These are phyloP conservation scores for Trametes sp. DNA, from an alignment of 1,284 basidiomycete species.

Conservation along the genomic window DNA sequence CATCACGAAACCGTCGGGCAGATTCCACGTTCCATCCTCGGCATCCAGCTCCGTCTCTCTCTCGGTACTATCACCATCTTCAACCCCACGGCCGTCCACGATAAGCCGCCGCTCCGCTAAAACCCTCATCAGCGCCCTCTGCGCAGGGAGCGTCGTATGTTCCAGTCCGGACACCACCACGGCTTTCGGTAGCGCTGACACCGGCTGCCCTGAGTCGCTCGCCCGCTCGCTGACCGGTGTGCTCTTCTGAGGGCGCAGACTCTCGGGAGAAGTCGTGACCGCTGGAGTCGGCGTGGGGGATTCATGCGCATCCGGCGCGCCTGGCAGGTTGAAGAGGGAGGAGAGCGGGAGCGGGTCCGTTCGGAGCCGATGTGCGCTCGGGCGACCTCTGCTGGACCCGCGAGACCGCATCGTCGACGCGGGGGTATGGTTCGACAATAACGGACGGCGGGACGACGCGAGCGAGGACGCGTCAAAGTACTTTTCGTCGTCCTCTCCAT, in stretches of 20 bases:
- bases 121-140: slow-evolving; percentile 63
- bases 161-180: slow-evolving; percentile 78
- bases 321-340: slow-evolving; percentile 27
- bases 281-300: slow-evolving; percentile 1
- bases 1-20: slow-evolving; percentile 76
- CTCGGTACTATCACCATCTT: slow-evolving; percentile 35
- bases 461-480: slow-evolving; percentile 37
- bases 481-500: slow-evolving; percentile 33
- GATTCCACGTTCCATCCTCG: slow-evolving; percentile 54
- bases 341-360: slow-evolving; percentile 38
- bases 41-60: slow-evolving; percentile 35
- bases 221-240: slow-evolving; percentile 15
- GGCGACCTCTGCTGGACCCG: slow-evolving; percentile 26
- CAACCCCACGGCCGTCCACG: slow-evolving; percentile 46
- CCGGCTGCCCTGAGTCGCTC: slow-evolving; percentile 26
- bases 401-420: slow-evolving; percentile 37
- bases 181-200: slow-evolving; percentile 58
- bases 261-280: slow-evolving; percentile 10
- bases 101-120: slow-evolving; percentile 61
- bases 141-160: slow-evolving; percentile 59
- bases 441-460: slow-evolving; percentile 38
- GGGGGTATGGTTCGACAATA: slow-evolving; percentile 28
- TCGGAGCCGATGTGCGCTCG: slow-evolving; percentile 31
- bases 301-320: slow-evolving; percentile 20
- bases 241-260: slow-evolving; percentile 24